Evolutionary conservation across 371 early-diverging fungal genomes (phyloP).

Genomic region (Entomophthora muscae): DNA sequence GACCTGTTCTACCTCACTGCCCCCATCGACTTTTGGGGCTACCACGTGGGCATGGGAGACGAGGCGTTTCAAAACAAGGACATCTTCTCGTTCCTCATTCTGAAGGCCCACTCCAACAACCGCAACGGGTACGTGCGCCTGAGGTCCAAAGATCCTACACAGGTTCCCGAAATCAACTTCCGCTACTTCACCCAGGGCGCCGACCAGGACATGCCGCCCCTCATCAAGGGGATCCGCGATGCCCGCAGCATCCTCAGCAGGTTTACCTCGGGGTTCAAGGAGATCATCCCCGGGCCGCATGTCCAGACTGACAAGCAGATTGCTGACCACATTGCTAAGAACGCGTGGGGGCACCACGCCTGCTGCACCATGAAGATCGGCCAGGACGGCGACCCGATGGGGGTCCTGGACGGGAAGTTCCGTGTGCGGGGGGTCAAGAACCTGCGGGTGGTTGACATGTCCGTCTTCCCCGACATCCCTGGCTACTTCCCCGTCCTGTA

Average conservation of each 20-base stretch:
- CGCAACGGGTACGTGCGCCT: no score
- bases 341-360: conserved; percentile 6
- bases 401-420: conserved; percentile 13
- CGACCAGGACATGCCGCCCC: background rate
- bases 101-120: conserved; percentile 3
- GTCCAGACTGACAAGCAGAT: background rate
- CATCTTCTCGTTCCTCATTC: background rate
- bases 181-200: no score
- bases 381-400: conserved; percentile 13
- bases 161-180: conserved; percentile 7
- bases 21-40: conserved; percentile 5
- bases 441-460: no score
- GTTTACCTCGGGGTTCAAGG: background rate
- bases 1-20: background rate
- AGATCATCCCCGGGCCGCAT: background rate
- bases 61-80: background rate
- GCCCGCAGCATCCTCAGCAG: background rate
- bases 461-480: conserved; percentile 17
- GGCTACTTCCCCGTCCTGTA: conserved; percentile 6
- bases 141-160: background rate
- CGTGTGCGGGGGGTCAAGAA: conserved; percentile 18
- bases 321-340: background rate
- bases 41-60: background rate
- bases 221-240: background rate
- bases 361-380: conserved; percentile 15